Percentiles rank a stretch among this genome's conserved stretches.
Conservation (phyloP, 1,284 basidiomycete species). For the Xanthoconium separans region DNA sequence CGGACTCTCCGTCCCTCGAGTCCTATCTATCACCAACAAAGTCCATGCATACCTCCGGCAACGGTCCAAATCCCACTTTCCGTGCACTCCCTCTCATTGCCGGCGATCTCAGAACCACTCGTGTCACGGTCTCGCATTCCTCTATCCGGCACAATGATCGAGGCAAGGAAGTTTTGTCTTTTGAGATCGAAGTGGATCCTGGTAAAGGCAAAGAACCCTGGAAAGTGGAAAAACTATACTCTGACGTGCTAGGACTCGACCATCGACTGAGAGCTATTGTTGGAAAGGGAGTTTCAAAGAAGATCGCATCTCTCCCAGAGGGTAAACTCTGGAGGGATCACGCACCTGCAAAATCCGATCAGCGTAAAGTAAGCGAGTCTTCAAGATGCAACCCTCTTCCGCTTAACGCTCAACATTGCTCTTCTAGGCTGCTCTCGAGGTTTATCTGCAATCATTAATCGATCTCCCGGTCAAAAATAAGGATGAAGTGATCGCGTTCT, state of each 20-base stretch:
- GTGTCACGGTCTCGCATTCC: conserved; percentile 64
- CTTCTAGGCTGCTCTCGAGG: conserved; percentile 73
- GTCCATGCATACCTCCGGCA: conserved; percentile 10
- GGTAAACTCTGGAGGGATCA: conserved; percentile 95
- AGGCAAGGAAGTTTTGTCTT: conserved; percentile 84
- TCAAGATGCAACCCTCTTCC: not conserved
- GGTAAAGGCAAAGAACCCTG: conserved; percentile 71
- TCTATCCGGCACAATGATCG: conserved; percentile 83
- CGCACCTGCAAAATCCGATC: conserved; percentile 94
- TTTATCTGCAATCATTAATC: conserved; percentile 86
- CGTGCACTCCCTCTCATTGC: conserved; percentile 70
- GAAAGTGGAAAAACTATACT: conserved; percentile 93
- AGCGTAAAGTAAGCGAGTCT: conserved; percentile 70
- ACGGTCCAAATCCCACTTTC: conserved; percentile 39
- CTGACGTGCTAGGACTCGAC: conserved; percentile 87
- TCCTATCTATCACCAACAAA: conserved; percentile 31
- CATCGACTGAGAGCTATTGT: conserved; percentile 63
- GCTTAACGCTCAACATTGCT: conserved; percentile 9
- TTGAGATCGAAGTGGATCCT: conserved; percentile 69
- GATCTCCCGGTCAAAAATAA: conserved; percentile 84
- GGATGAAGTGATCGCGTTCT: conserved; percentile 88
- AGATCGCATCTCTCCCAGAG: conserved; percentile 83
- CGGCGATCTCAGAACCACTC: conserved; percentile 65
- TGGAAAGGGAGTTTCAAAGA: conserved; percentile 71
- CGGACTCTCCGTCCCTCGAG: conserved; percentile 31